Conservation (phyloP, 495 filamentous ascomycete species). For the Parathielavia appendiculata region DNA sequence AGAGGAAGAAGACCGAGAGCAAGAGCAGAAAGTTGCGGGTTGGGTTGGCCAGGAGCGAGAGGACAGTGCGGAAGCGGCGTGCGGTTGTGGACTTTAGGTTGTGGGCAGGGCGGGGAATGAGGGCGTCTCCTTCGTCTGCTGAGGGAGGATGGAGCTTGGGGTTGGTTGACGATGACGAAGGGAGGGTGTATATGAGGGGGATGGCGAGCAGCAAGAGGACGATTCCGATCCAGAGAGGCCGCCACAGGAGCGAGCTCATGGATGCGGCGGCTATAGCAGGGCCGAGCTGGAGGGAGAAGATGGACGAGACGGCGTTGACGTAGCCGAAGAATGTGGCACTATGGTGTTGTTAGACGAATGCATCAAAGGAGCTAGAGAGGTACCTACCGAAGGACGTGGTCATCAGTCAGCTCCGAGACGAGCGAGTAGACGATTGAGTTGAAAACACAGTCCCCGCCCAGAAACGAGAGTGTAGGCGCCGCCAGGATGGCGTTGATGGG, state of each 20-base stretch:
- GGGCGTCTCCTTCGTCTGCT: not conserved
- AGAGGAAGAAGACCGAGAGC: slow-evolving; percentile 38
- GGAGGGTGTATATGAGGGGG: slow-evolving; percentile 29
- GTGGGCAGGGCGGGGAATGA: slow-evolving; percentile 9
- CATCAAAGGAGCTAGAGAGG: too few species aligned
- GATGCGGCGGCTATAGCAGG: slow-evolving; percentile 40
- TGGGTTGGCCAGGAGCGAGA: slow-evolving; percentile 12
- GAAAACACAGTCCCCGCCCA: slow-evolving; percentile 45
- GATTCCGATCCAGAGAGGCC: slow-evolving; percentile 40
- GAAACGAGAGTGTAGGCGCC: slow-evolving; percentile 35
- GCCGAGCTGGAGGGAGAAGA: slow-evolving; percentile 37
- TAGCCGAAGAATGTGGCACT: slow-evolving; percentile 45
- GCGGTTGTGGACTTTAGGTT: slow-evolving; percentile 12
- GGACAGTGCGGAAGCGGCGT: slow-evolving; percentile 26
- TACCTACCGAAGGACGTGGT: slow-evolving; percentile 35
- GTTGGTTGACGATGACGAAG: slow-evolving; percentile 14
- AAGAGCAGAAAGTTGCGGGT: slow-evolving; percentile 33
- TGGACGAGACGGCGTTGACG: slow-evolving; percentile 38
- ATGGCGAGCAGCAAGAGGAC: slow-evolving; percentile 34
- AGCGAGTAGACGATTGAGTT: slow-evolving; percentile 44
- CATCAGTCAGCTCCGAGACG: slow-evolving; percentile 37
- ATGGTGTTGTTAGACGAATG: slow-evolving; percentile 1
- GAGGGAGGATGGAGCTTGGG: slow-evolving; percentile 18
- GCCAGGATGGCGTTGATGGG: slow-evolving; percentile 36
- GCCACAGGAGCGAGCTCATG: slow-evolving; percentile 37